Evolutionary conservation across 2,329 filamentous ascomycete genomes (phyloP).

Genomic region (Hirsutella thompsonii): DNA sequence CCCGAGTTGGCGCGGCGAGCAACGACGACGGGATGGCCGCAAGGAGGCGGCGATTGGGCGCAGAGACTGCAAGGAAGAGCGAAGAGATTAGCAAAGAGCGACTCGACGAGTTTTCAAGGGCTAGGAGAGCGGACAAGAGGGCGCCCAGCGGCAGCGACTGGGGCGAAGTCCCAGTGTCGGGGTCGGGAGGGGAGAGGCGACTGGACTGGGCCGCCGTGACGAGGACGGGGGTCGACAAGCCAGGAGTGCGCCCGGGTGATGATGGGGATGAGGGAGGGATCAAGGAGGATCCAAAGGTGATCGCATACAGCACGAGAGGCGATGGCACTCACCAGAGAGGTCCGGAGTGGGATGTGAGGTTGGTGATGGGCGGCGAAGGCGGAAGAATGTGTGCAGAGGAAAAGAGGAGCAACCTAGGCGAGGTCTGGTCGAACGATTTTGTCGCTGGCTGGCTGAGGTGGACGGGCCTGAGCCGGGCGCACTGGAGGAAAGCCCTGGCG

Average conservation of each 20-base stretch:
- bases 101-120: background rate
- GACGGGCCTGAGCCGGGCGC: constrained; percentile 1
- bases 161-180: constrained; percentile 1
- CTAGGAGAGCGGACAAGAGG: constrained; percentile 1
- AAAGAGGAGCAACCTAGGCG: constrained; percentile 27
- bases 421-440: constrained; percentile 27
- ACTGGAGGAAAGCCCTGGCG: background rate
- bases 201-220: background rate
- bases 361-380: constrained; percentile 20
- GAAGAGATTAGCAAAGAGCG: constrained; percentile 3
- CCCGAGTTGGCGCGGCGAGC: constrained; percentile 18
- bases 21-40: constrained; percentile 6
- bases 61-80: constrained; percentile 1
- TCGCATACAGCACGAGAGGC: constrained; percentile 22
- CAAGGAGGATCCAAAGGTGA: constrained; percentile 16
- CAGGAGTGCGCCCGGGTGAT: constrained; percentile 7
- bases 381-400: constrained; percentile 27
- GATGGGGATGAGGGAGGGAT: constrained; percentile 9
- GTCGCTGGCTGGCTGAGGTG: constrained; percentile 17
- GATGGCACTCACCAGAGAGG: constrained; percentile 24
- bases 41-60: constrained; percentile 9
- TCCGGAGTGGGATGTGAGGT: constrained; percentile 17
- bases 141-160: constrained; percentile 1
- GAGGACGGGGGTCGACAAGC: background rate
- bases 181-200: too few species aligned